Base-by-base conservation (phyloP, 345 rosid species). In the Erodium maritimum region DNA sequence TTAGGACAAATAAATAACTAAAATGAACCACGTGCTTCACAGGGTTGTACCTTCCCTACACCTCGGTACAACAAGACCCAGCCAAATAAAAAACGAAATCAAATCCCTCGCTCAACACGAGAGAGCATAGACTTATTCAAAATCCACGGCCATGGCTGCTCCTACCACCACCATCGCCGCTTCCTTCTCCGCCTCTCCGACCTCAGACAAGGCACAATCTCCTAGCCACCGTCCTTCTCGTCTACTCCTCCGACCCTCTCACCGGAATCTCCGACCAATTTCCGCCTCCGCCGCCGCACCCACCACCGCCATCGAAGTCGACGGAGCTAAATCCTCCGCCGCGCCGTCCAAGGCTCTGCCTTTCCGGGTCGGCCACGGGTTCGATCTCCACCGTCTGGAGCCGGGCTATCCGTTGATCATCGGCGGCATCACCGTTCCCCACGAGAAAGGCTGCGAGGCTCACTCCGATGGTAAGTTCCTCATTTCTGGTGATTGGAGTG, bases 361-460 rank as follows among this genome's bases (percentile, higher is more conserved):
- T 56, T 93, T 87, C 63, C 79, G 99, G 58, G 76, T 93, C 23
- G 99, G 97, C 10, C 99, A 93, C 50, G 99, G 99, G 4, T 93
- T 93, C 67, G 99, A 89, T 75, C 91, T 93, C 52, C 99, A 93
- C 50, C 73, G 95, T 17, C 61, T 93, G 67, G 99, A 87, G 81
- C 91, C 91, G 21, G 97, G 99, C 0, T 93, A 83, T 62, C 96
- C 99, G 69, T 62, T 93, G 81, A 93, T 93, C 52, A 85, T 93
- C 25, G 97, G 99, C 0, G 97, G 99, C 63, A 81, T 93, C 64
- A 71, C 85, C 81, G 76, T 89, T 51, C 99, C 99, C 24, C 91
- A 89, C 13, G 97, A 93, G 21, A 80, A 83, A 75, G 99, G 97
- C 74, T 93, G 99, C 62, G 97, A 93, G 75, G 99, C 99, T 77